Evolutionary conservation across 1,139 yeast species (phyloP), one percentile per base, ranked within the genome.

Genomic region (Kurtzmaniella quercitrusa): DNA sequence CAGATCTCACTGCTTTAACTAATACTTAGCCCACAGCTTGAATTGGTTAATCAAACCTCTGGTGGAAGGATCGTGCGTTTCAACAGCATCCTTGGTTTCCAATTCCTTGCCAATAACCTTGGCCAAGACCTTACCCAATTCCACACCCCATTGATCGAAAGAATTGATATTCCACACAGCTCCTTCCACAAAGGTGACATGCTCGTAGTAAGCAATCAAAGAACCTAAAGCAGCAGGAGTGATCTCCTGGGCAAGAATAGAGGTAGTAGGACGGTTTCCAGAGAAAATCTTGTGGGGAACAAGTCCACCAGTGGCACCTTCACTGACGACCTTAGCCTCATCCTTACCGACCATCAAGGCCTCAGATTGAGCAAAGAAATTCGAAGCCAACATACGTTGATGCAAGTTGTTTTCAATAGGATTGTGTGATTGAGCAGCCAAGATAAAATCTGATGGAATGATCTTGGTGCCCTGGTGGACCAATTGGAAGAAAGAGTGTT

Each of bases 131-230:
- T 93, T 93, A 66, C 98, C 98, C 60, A 93, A 85, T 75, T 93
- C 98, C 59, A 93, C 98, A 70, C 98, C 98, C 96, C 98, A 93
- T 78, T 93, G 98, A 76, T 93, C 98, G 64, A 89, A 93, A 15
- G 98, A 91, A 81, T 93, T 93, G 75, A 93, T 91, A 80, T 94
- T 93, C 98, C 98, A 93, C 61, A 93, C 72, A 48, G 98, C 98
- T 70, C 98, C 98, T 73, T 93, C 98, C 48, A 91, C 91, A 71
- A 93, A 93, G 34, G 98, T 93, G 47, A 89, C 79, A 67, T 90
- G 96, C 75, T 93, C 98, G 74, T 93, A 93, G 80, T 93, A 93
- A 43, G 95, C 97, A 66, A 93, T 93, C 70, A 93, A 78, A 42
- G 98, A 81, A 70, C 98, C 98, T 57, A 93, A 79, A 45, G 96